A percentile compares a stretch with the other conserved stretches of the same genome.
Evolutionary conservation across 805 yeast genomes (phyloP).

Genomic region (Wickerhamiella kurtzmanii): DNA sequence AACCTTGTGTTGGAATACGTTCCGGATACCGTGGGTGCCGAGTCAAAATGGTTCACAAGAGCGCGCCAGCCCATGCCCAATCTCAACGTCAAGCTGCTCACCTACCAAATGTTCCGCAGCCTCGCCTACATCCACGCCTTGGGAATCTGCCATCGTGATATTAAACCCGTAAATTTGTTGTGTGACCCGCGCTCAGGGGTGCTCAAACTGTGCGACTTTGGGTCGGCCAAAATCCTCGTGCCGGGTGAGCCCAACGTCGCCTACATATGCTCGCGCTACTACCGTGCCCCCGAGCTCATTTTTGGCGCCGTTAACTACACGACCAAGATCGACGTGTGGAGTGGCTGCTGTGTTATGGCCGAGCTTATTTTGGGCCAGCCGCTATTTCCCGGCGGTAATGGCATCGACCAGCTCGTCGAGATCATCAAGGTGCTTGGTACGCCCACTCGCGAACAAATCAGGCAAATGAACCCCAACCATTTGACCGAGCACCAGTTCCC

Average conservation of each 20-base stretch:
- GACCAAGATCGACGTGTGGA: slow-evolving; percentile 94
- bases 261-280: slow-evolving; percentile 91
- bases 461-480: slow-evolving; percentile 91
- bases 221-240: slow-evolving; percentile 81
- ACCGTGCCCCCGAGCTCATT: slow-evolving; percentile 93
- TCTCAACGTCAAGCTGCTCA: slow-evolving; percentile 77
- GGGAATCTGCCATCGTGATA: slow-evolving; percentile 79
- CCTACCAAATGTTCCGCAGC: slow-evolving; percentile 66
- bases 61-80: slow-evolving; percentile 67
- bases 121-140: slow-evolving; percentile 60
- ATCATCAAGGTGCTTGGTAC: slow-evolving; percentile 93
- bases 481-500: slow-evolving; percentile 91
- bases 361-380: slow-evolving; percentile 93
- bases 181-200: slow-evolving; percentile 77
- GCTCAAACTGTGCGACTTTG: slow-evolving; percentile 90
- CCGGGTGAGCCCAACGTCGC: slow-evolving; percentile 91
- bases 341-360: slow-evolving; percentile 97
- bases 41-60: slow-evolving; percentile 56
- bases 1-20: slow-evolving; percentile 82
- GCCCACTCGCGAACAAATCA: slow-evolving; percentile 82
- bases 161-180: slow-evolving; percentile 77
- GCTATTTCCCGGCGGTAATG: slow-evolving; percentile 93
- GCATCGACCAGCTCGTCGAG: slow-evolving; percentile 94
- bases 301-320: slow-evolving; percentile 96
- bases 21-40: slow-evolving; percentile 92